Base-by-base conservation (phyloP, 2,329 filamentous ascomycete species). In the Scedosporium aurantiacum region DNA sequence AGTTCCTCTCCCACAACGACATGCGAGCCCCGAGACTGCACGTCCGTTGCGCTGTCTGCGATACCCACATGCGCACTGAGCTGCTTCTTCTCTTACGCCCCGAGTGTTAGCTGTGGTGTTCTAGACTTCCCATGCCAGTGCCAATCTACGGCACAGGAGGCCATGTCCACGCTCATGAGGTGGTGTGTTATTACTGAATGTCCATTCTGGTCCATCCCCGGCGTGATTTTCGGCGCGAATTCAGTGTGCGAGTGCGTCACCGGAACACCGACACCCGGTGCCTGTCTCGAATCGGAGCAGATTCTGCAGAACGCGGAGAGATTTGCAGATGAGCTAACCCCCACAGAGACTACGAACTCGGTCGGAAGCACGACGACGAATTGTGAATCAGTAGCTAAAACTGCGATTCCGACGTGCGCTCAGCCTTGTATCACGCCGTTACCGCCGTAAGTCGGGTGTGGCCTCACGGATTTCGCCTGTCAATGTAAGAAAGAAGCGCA, bases 391-490 rank as follows among this genome's bases (percentile, higher is more conserved):
- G 64, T 71, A 18, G 68, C 68, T 21, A 66, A 64, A 5, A 62
- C 66, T 25, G 69, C 66, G 7, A 66, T 71, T 41, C 69, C 69
- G 2, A 59, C 63, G 1, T 71, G 69, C 23, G 69, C 69, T 18
- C 66, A 70, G 23, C 50, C 64, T 14, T 71, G 70, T 63, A 71
- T 71, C 64, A 54, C 63, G 3, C 64, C 64, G n/a, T 66, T 66
- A 21, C 69, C 68, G n/a, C 66, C 67, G 0, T 61, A 62, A 1
- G 65, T 72, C 14, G 68, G 66, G 40, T 72, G 70, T 60, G 66
- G 62, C 25, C 62, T 65, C 21, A 41, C 61, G 25, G 70, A 71
- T 63, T 71, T 67, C 45, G 64, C 64, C 7, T 71, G 69, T 23
- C 68, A 70, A 27, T 71, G 69, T 59, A 60, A 67, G 16, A 60